Evolutionary conservation across 2,329 filamentous ascomycete species (phyloP), one percentile per base, ranked within the genome.

Genomic region (Cladosporium sp.): DNA sequence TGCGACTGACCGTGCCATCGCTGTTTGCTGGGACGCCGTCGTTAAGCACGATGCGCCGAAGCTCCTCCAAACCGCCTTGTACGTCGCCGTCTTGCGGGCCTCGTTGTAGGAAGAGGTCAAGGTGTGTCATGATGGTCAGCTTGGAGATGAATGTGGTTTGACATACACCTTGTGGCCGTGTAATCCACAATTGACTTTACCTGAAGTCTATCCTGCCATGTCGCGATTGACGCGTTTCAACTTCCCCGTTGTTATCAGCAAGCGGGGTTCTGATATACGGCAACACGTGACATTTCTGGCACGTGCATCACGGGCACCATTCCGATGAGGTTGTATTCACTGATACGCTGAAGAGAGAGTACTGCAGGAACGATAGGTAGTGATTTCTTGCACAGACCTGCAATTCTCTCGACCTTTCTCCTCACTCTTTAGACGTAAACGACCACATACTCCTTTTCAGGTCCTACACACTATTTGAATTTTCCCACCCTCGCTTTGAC

Each of bases 71-170:
- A 7, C 83, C 83, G 15, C 79, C 78, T 19, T 76, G 65, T 19
- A 85, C 74, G 65, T 93, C 83, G 16, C 83, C 86, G 57, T 83
- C 78, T 1, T 82, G 80, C 1, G 90, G 88, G 0, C 90, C 91
- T 55, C 92, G 88, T 57, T 88, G 82, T 40, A 96, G 76, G 39
- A 95, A 77, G 55, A 82, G 76, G 64, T 95, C 88, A 22, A 96
- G 85, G 38, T 60, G 57, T 32, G 63, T 58, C 64, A 68, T 68
- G 3, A 3, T 30, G 48, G 22, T 4, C 22, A 9, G 22, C 22
- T 9, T 5, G 22, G 4, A 9, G 22, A 9, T 27, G 22, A 27
- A 4, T 27, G 22, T 9, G 22, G 5, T 9, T 9, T 27, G 9
- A 5, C 22, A 27, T 27, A 27, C 9, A 27, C 4, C 22, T 4